Base-by-base conservation (phyloP, 1,284 basidiomycete genomes). In the Naganishia liquefaciens region DNA sequence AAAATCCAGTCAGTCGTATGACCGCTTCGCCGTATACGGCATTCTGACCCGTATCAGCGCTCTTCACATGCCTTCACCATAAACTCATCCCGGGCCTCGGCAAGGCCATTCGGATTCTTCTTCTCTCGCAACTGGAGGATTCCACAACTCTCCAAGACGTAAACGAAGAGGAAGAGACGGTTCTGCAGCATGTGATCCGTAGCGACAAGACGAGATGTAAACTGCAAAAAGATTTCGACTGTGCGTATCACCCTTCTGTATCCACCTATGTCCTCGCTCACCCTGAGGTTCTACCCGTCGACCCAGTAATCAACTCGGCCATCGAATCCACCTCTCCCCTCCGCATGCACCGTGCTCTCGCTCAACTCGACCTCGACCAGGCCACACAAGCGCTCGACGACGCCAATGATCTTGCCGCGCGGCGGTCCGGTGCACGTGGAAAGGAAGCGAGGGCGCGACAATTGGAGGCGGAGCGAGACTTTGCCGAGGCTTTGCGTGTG, bases 381-480 rank as follows among this genome's bases (percentile, higher is more conserved):
- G 51, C 51, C 33, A 1, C 75, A 64, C 72, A 77, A 33, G 75
- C 81, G 53, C 72, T 85, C 5, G 80, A 79, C 2, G 80, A 83
- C 42, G 84, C 84, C 25, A 77, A 81, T 62, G 84, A 84, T 70
- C 80, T 84, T 9, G 86, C 87, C 0, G 73, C 79, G 5, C 80
- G 84, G 64, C 78, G 86, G 50, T 85, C 84, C 28, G 87, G 87
- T 0, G 82, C 86, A 9, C 63, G 86, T 33, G 87, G 86, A 0
- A 80, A 82, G 27, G 81, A 82, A 55, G 87, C 87, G 10, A 79
- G 87, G 61, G 84, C 84, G 70, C 82, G 82, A 10, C 79, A 85
- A 47, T 76, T 86, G 44, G 77, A 77, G 17, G 80, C 81, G 0
- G 86, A 88, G 70, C 78, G 77, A n/a, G 73, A 76, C 21, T 73